Evolutionary conservation across 2,329 filamentous ascomycete species (phyloP), one percentile per base, ranked within the genome.

Genomic region (Lecanosticta acicola): DNA sequence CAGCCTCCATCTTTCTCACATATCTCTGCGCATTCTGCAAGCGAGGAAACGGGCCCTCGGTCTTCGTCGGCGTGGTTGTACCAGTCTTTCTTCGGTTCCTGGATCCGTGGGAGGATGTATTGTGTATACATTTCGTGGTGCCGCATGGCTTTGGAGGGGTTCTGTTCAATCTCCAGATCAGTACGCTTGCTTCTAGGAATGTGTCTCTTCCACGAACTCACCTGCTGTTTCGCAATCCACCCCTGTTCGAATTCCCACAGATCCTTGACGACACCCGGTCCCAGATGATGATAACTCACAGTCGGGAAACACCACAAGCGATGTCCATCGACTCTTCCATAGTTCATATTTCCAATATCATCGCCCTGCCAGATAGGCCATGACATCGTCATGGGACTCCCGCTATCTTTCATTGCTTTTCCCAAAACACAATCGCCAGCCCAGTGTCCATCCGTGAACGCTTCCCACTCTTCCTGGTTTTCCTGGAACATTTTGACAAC

Each of bases 401-500:
- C 59, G 3, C 56, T 49, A 24, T 59, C 53, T 1, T 43, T 48
- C 16, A 62, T 53, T 1, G 52, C 57, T 39, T 58, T 59, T 4
- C 59, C 60, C 3, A 63, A 37, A 7, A 63, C 50, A n/a, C 50
- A 55, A 47, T 63, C 60, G 11, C 60, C 60, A 3, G 59, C 59
- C 60, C 59, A 62, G 14, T 58, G 55, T 1, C 44, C 38, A 20
- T 54, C 51, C 2, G 56, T 60, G 32, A 59, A 58, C 4, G 29
- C 41, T 19, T 61, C 60, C 41, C 50, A 54, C 13, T 54, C 45
- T 13, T 66, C 54, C 5, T 71, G 59, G 41, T 72, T 66, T 4
- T 61, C 56, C 1, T 63, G 59, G 43, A 71, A 74, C 35, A 71
- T 68, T 4, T 49, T 46, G 8, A 57, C 56, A 3, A 57, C 57